Evolutionary conservation across 2,329 filamentous ascomycete species (phyloP).

Genomic region (Arthrobotrys megalospora): DNA sequence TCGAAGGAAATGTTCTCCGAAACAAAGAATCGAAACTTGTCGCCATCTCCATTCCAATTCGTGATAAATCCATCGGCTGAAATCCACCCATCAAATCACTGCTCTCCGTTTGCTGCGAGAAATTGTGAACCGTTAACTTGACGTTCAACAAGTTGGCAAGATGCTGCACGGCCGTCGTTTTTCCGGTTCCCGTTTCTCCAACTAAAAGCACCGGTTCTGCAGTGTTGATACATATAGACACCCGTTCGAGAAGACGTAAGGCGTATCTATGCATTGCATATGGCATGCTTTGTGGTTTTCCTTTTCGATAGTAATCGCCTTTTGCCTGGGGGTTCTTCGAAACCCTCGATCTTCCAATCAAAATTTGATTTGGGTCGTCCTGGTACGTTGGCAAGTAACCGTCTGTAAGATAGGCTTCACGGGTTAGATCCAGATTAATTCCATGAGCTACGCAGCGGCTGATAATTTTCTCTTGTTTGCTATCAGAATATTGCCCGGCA

Average conservation of each 20-base stretch:
- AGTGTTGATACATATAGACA: slow-evolving; percentile 84
- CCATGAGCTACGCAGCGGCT: slow-evolving; percentile 83
- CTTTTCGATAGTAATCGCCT: slow-evolving; percentile 68
- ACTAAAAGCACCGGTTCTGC: slow-evolving; percentile 93
- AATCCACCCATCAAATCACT: slow-evolving; percentile 96
- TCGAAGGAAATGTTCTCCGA: slow-evolving; percentile 85
- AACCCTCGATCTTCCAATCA: slow-evolving; percentile 78
- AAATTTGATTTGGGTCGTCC: slow-evolving; percentile 74
- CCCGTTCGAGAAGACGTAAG: slow-evolving; percentile 86
- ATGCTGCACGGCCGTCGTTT: slow-evolving; percentile 96
- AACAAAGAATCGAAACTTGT: slow-evolving; percentile 94
- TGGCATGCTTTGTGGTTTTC: slow-evolving; percentile 73
- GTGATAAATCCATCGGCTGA: slow-evolving; percentile 86
- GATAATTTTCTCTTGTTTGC: slow-evolving; percentile 74
- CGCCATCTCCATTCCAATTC: slow-evolving; percentile 84
- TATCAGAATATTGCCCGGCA: slow-evolving; percentile 81
- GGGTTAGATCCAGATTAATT: slow-evolving; percentile 86
- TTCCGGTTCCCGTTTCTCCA: slow-evolving; percentile 98
- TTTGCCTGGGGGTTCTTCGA: slow-evolving; percentile 70
- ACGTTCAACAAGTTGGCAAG: slow-evolving; percentile 86
- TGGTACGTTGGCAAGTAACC: slow-evolving; percentile 80
- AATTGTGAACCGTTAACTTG: slow-evolving; percentile 90
- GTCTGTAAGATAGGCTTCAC: slow-evolving; percentile 79
- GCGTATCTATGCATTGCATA: slow-evolving; percentile 94
- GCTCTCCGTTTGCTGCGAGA: slow-evolving; percentile 97